phyloP scores from a whole-genome alignment of 768 basidiomycete species.

The Suillus americanus region DNA sequence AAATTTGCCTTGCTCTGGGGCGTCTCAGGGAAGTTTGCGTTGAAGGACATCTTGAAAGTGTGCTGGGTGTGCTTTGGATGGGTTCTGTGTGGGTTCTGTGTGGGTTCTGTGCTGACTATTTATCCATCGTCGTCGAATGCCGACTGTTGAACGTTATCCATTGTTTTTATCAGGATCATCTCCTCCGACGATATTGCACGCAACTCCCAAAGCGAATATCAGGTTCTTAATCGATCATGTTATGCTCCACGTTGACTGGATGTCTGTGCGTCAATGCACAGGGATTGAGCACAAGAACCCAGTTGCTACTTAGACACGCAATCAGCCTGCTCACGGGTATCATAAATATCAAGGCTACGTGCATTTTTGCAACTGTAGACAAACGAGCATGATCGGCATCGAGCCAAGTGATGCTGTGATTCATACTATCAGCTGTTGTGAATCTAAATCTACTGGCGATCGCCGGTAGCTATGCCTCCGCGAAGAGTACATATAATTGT shows the following conservation, averaged over 20 bases:
- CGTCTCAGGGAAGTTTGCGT: background rate
- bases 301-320: background rate
- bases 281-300: background rate
- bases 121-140: background rate
- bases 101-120: background rate
- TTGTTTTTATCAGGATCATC: background rate
- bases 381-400: too few species aligned
- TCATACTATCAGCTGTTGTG: background rate
- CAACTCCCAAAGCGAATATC: background rate
- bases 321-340: background rate
- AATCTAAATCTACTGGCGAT: background rate
- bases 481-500: background rate
- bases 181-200: too few species aligned
- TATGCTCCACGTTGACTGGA: background rate
- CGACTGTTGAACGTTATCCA: background rate
- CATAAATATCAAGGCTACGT: background rate
- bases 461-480: background rate
- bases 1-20: background rate
- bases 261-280: background rate
- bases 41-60: background rate
- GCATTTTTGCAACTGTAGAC: background rate
- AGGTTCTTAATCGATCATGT: background rate
- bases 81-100: too few species aligned
- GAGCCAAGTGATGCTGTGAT: background rate
- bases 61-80: background rate